These are phyloP conservation scores for Ustilago cynodontis DNA, from an alignment of 1,284 basidiomycete genomes.

Conservation along the genomic window DNA sequence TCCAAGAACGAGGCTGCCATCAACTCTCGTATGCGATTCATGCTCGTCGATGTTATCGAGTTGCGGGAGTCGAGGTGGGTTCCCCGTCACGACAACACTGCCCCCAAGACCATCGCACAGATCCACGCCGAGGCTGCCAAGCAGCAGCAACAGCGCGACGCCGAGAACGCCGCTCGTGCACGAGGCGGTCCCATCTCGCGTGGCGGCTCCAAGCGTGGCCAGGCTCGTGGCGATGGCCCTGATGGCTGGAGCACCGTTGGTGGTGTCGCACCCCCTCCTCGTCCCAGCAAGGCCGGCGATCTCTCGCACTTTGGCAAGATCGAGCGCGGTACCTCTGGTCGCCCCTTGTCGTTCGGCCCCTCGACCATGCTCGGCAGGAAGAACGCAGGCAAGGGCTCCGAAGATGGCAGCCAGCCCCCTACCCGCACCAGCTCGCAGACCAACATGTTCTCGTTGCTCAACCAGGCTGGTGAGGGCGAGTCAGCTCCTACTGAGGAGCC, in stretches of 20 bases:
- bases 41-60: conserved; percentile 94
- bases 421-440: conserved; percentile 81
- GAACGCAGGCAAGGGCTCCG: conserved; percentile 70
- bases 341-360: conserved; percentile 77
- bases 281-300: conserved; percentile 84
- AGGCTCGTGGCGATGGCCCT: conserved; percentile 65
- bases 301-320: conserved; percentile 85
- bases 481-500: conserved; percentile 71
- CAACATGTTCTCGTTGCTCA: conserved; percentile 81
- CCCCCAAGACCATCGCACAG: conserved; percentile 89
- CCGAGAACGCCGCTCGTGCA: conserved; percentile 70
- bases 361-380: conserved; percentile 81
- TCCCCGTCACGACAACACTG: conserved; percentile 78
- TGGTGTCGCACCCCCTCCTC: conserved; percentile 72
- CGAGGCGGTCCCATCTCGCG: conserved; percentile 80
- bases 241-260: conserved; percentile 90
- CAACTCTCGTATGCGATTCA: conserved; percentile 90
- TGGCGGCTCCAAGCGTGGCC: conserved; percentile 88
- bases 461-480: conserved; percentile 47
- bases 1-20: conserved; percentile 81
- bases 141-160: conserved; percentile 60
- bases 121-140: conserved; percentile 82
- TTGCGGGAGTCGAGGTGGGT: conserved; percentile 86
- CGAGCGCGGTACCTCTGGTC: conserved; percentile 69
- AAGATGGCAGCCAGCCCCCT: conserved; percentile 76